Conservation (phyloP, 495 filamentous ascomycete species). For the Entonaema liquescens region DNA sequence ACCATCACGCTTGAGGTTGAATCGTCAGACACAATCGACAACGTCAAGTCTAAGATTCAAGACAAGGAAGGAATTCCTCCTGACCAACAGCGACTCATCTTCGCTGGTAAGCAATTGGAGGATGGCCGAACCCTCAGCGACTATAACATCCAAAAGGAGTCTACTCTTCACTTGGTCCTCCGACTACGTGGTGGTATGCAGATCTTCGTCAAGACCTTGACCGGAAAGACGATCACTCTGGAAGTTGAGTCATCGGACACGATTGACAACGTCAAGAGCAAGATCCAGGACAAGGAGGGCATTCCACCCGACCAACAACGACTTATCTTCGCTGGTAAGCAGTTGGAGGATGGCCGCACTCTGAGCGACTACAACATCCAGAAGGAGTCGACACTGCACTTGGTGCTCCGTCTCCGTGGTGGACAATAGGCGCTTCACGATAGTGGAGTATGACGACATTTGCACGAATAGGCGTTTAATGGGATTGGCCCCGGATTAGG, state of each 20-base stretch:
- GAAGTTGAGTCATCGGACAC: constrained; percentile 91
- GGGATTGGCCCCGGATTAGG: constrained; percentile 29
- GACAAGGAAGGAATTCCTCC: constrained; percentile 99
- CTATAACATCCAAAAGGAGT: constrained; percentile 99
- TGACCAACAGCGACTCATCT: constrained; percentile 98
- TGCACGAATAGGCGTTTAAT: constrained; percentile 42
- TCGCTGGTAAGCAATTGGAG: constrained; percentile 85
- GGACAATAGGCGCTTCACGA: constrained; percentile 65
- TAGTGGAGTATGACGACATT: constrained; percentile 37
- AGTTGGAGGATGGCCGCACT: constrained; percentile 85
- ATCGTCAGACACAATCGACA: constrained; percentile 91
- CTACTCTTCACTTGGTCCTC: constrained; percentile 95
- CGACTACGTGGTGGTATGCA: constrained; percentile 98
- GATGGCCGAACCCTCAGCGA: constrained; percentile 91
- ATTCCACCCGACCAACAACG: constrained; percentile 91
- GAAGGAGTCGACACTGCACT: constrained; percentile 88
- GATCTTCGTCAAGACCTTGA: constrained; percentile 93
- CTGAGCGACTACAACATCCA: constrained; percentile 94
- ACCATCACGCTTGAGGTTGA: constrained; percentile 94
- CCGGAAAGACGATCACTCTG: constrained; percentile 91
- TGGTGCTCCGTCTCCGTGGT: constrained; percentile 88
- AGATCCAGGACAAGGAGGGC: constrained; percentile 94
- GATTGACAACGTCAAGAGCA: constrained; percentile 91
- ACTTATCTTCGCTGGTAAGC: constrained; percentile 91
- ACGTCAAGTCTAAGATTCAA: constrained; percentile 94